A percentile compares a stretch with the other conserved stretches of the same genome.
Evolutionary conservation across 2,329 filamentous ascomycete species (phyloP).

Genomic region (Aspergillus carbonarius): DNA sequence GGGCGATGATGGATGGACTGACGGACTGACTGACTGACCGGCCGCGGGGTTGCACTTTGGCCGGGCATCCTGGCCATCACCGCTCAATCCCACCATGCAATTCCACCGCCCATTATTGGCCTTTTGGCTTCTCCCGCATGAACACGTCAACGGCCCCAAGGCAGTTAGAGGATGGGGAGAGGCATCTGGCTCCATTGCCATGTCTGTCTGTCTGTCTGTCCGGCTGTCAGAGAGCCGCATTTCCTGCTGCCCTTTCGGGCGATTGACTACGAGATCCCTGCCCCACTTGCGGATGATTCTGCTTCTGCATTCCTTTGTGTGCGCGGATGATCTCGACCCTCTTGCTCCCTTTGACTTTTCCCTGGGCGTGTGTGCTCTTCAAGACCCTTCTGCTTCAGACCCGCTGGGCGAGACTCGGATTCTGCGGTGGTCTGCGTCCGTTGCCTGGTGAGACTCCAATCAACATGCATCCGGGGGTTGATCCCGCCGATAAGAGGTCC

Average conservation of each 20-base stretch:
- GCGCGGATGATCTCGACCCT: constrained; percentile 1
- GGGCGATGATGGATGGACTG: neutral
- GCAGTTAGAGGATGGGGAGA: constrained; percentile 13
- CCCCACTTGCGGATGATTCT: constrained; percentile 18
- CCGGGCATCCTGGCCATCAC: constrained; percentile 7
- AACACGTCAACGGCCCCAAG: constrained; percentile 30
- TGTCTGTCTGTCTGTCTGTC: constrained; percentile 9
- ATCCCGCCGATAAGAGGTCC: constrained; percentile 19
- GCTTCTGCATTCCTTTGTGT: constrained; percentile 11
- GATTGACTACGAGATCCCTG: constrained; percentile 12
- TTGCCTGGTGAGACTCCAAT: constrained; percentile 8
- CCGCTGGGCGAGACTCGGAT: neutral
- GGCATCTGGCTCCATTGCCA: constrained; percentile 12
- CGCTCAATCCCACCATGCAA: constrained; percentile 14
- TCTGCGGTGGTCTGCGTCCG: neutral
- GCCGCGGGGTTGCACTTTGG: constrained; percentile 11
- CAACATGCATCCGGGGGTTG: constrained; percentile 18
- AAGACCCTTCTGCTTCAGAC: neutral
- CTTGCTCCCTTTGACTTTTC: neutral
- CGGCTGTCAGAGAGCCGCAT: constrained; percentile 20
- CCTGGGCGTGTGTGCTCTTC: neutral
- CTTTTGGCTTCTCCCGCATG: constrained; percentile 18
- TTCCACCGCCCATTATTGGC: constrained; percentile 24
- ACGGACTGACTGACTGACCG: neutral
- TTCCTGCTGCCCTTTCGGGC: constrained; percentile 7